Base-by-base conservation (phyloP, 2,329 filamentous ascomycete species). In the Colletotrichum sp. region DNA sequence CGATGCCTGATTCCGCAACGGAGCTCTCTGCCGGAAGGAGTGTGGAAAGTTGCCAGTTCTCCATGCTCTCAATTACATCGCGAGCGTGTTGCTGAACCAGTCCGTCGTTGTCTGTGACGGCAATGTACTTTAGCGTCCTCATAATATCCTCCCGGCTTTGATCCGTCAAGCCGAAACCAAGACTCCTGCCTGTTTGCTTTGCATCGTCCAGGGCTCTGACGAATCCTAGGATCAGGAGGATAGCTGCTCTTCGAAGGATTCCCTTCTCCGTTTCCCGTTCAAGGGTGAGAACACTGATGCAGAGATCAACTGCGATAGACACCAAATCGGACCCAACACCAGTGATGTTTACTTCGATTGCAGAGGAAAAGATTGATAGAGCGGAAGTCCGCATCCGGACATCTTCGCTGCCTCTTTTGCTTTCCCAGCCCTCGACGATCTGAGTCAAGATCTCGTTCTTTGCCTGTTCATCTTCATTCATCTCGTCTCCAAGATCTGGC, bases 381-480 rank as follows among this genome's bases (percentile, higher is more conserved):
- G 93, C 92, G 26, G 93, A 95, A 16, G 93, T 86, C 1, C 94
- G 91, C 78, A 96, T 90, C 6, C 94, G 89, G 15, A 95, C 86
- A 80, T 78, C 78, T 32, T 79, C 76, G 48, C 71, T 78, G 26
- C 77, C 77, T 62, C 78, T 65, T 44, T 72, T 77, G 66, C 77
- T 77, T 32, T 78, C 77, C 76, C 76, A 77, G 9, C 77, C 77
- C 44, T 78, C 77, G 16, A 79, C 77, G 22, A 79, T 78, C 34
- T 79, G 77, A 6, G 77, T 69, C 34, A 93, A 81, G 63, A 89
- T 86, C 34, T 88, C 91, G 72, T 88, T 88, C 75, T 85, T 88
- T 60, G 80, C 84, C 78, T 81, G 87, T 79, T 86, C 86, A 64
- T 86, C 85, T 44, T 87, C 84, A 1, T 86, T 84, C 7, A 86